Percentiles rank a stretch among this genome's conserved stretches.
Evolutionary conservation across 345 rosid species (phyloP).

Genomic region (Eutrema japonicum): DNA sequence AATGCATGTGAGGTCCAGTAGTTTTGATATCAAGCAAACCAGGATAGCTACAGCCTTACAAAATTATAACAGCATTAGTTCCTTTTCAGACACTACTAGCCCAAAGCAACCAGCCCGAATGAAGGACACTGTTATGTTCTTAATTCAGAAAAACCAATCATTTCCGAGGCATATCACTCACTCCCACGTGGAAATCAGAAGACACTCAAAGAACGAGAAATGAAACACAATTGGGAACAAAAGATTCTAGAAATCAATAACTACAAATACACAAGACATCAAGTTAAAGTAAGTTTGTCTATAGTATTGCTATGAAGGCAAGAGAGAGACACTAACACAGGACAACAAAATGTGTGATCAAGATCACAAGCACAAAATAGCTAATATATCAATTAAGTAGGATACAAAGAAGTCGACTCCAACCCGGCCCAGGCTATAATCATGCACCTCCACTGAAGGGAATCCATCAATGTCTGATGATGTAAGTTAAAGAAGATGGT

Average conservation of each 20-base stretch:
- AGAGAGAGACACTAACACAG: slow-evolving; percentile 9
- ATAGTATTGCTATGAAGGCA: background rate
- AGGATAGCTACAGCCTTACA: slow-evolving; percentile 33
- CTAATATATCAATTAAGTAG: slow-evolving; percentile 46
- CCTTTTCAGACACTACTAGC: slow-evolving; percentile 29
- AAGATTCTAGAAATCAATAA: background rate
- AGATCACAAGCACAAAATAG: slow-evolving; percentile 22
- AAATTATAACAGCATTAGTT: slow-evolving; percentile 29
- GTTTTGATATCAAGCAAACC: slow-evolving; percentile 18
- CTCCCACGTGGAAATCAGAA: background rate
- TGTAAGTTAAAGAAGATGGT: slow-evolving; percentile 61
- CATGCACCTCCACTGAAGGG: slow-evolving; percentile 58
- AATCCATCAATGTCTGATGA: slow-evolving; percentile 61
- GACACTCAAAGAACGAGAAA: slow-evolving; percentile 5
- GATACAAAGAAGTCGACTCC: slow-evolving; percentile 61
- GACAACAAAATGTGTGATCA: background rate
- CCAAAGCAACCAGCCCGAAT: slow-evolving; percentile 16
- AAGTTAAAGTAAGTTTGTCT: background rate
- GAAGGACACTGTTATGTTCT: slow-evolving; percentile 32
- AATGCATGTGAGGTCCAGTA: slow-evolving; percentile 25
- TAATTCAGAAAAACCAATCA: slow-evolving; percentile 38
- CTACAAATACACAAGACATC: slow-evolving; percentile 6
- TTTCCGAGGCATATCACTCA: background rate
- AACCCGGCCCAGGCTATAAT: slow-evolving; percentile 50
- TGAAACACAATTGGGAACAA: background rate